phyloP scores from a whole-genome alignment of 805 yeast species.

The Kluyveromyces starmeri region DNA sequence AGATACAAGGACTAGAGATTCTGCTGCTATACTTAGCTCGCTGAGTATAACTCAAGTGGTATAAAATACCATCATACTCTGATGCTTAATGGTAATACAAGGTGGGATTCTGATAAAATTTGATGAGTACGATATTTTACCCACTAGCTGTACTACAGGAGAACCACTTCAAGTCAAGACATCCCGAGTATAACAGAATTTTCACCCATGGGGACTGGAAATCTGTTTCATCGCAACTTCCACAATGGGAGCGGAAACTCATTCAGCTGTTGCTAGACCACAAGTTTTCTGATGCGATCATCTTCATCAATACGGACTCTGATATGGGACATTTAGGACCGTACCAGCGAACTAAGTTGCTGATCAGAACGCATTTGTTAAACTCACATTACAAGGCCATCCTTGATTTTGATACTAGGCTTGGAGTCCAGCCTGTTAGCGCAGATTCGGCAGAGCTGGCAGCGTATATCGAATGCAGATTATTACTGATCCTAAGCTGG shows the following conservation, averaged over 20 bases:
- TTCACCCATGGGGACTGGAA: background rate
- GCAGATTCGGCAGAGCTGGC: background rate
- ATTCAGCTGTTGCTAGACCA: constrained; percentile 1
- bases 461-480: constrained; percentile 3
- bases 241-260: constrained; percentile 3
- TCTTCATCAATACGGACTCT: constrained; percentile 1
- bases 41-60: no score
- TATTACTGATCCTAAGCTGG: constrained; percentile 1
- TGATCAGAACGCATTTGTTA: constrained; percentile 1
- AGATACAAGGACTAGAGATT: no score
- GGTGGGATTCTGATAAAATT: no score
- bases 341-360: background rate
- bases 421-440: background rate
- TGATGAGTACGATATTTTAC: background rate
- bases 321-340: background rate
- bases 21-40: no score
- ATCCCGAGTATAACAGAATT: background rate
- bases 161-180: background rate
- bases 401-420: constrained; percentile 4
- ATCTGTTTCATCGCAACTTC: background rate
- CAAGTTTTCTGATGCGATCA: constrained; percentile 2
- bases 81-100: no score
- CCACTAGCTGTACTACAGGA: constrained; percentile 1
- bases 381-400: constrained; percentile 3
- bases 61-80: no score